Evolutionary conservation across 2,329 filamentous ascomycete genomes (phyloP), one percentile per base, ranked within the genome.

Genomic region (Aspergillus niger): DNA sequence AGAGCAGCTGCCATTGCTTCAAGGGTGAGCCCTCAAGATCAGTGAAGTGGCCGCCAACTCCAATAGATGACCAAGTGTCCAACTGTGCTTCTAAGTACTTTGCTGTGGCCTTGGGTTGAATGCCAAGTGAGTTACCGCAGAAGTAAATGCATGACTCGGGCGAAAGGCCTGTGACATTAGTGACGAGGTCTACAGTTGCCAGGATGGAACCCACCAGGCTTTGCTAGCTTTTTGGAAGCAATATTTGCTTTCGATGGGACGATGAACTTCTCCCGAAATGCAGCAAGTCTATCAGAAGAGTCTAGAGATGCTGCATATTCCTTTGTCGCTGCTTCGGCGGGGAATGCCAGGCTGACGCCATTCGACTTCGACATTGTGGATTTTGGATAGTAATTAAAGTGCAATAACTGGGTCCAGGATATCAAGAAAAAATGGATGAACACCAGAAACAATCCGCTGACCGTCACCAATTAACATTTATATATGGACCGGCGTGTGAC

Each of bases 91-190:
- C 80, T 63, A 96, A 76, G 64, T 91, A 87, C 22, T 83, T 78
- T 15, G 84, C 80, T 0, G 88, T 87, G 3, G 86, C 83, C 66
- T 85, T 87, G 30, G 92, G 92, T 75, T 96, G 92, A 8, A 93
- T 84, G 32, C 92, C 92, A 3, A 96, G 84, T 0, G 91, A 96
- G 79, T 97, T 96, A 57, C 92, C 92, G 66, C 91, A 92, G 67
- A 97, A 88, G 76, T 96, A 97, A 58, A 91, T 88, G 44, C 72
- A 73, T 39, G 69, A 72, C 7, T 79, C 71, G 20, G 73, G 68
- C 1, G 73, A 74, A 48, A 75, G 67, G 55, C 76, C 77, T 71
- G 50, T 41, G 51, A 11, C 13, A 5, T 70, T 54, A 72, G 63
- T 48, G 8, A 39, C n/a, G 26, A 24, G 8, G 38, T 20, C 22